Evolutionary conservation across 1,139 yeast genomes (phyloP), one percentile per base, ranked within the genome.

Genomic region (Yamadazyma conglobata): DNA sequence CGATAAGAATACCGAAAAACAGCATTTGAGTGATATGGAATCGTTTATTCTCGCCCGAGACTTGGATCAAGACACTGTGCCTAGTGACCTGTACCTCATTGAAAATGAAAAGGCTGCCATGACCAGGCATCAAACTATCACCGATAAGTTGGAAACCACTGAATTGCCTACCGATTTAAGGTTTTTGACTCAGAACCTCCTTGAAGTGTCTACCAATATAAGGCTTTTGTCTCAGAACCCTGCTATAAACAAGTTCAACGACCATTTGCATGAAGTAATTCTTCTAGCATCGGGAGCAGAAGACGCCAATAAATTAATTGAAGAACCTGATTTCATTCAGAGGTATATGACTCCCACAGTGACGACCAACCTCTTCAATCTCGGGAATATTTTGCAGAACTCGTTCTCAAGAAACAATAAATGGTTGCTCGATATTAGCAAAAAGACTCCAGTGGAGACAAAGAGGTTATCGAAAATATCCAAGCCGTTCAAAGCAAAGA

Each of bases 201-300:
- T 21, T n/a, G 13, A 15, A 5, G 12, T 20, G 4, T 22, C 27
- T 4, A 34, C 38, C 15, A 49, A 48, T 25, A 27, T 44, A 2
- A 48, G 39, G 11, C 44, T 60, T 10, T 12, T 47, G 19, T 45
- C 62, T 1, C 41, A 56, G 3, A 56, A 64, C 10, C 67, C 68
- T 2, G 58, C 64, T 0, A 41, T 52, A 9, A 50, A 49, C 10
- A 57, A 61, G 31, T 56, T 54, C 41, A 47, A 52, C 28, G 22
- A 29, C 3, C 54, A 51, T 43, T 49, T 56, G 34, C 54, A 47
- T 38, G 56, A 42, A 32, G 56, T 50, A 9, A 44, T 55, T 9
- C 37, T 35, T 6, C 50, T 52, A 25, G 60, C 69, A 1, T 47
- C 60, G n/a, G 42, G 38, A 5, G 38, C 44, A 10, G 43, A 47